A percentile compares a stretch with the other conserved stretches of the same genome.
Conservation (phyloP, 2,329 filamentous ascomycete genomes). For the Penicillium sp. region DNA sequence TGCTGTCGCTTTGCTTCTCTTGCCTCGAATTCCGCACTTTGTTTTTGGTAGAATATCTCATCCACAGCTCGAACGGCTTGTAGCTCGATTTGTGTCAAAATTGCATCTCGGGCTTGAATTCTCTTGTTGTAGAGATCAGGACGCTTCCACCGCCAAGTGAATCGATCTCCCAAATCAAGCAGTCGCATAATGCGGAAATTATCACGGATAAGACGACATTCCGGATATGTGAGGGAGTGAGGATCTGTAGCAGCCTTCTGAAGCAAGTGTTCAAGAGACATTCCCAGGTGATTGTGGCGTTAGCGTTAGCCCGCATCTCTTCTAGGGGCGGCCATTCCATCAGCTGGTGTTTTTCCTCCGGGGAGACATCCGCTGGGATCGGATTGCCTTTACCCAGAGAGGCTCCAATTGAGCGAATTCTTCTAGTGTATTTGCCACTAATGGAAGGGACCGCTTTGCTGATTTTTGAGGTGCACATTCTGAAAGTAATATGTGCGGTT, state of each 20-base stretch:
- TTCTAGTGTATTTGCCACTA: neutral
- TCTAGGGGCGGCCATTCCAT: neutral
- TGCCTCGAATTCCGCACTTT: neutral
- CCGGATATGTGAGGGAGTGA: neutral
- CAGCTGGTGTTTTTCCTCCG: neutral
- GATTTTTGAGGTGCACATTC: no score
- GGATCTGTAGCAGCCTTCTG: neutral
- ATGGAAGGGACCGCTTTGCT: neutral
- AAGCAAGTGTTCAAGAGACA: neutral
- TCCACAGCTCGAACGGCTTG: neutral
- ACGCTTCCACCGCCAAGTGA: neutral
- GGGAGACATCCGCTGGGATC: neutral
- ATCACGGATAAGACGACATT: neutral
- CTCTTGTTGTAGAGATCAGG: neutral
- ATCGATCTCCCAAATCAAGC: neutral
- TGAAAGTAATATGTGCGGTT: no score
- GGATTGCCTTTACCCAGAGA: neutral
- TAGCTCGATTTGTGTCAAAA: neutral
- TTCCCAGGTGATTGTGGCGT: neutral
- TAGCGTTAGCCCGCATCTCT: neutral
- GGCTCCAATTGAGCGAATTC: neutral
- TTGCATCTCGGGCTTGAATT: neutral
- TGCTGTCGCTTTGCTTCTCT: neutral
- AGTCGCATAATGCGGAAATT: neutral
- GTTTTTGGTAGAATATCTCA: neutral